Conservation (phyloP, 2,329 filamentous ascomycete genomes). For the Aplosporella prunicola region DNA sequence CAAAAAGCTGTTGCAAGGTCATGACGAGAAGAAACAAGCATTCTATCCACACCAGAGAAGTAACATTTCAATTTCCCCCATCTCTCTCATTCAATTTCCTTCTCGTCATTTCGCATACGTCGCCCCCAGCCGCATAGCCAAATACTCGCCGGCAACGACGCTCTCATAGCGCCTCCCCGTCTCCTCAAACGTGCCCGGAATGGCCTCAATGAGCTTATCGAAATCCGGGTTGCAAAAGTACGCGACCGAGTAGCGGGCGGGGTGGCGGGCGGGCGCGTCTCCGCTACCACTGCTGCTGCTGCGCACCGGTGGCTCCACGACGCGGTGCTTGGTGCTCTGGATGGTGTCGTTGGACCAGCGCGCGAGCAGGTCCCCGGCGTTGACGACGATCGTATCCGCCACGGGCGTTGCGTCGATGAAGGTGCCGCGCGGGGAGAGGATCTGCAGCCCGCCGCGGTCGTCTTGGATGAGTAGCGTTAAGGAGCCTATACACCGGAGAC, state of each 20-base stretch:
- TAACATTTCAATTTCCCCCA: too few species aligned
- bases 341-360: slow-evolving; percentile 89
- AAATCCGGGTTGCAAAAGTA: slow-evolving; percentile 90
- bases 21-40: too few species aligned
- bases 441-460: slow-evolving; percentile 19
- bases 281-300: too few species aligned
- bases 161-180: slow-evolving; percentile 54
- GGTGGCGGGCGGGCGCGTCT: slow-evolving; percentile 49
- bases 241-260: slow-evolving; percentile 72
- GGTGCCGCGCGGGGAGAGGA: slow-evolving; percentile 60
- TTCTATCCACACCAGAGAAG: too few species aligned
- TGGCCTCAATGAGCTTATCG: slow-evolving; percentile 63
- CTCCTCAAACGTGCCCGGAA: slow-evolving; percentile 68
- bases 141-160: slow-evolving; percentile 71
- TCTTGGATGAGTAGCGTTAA: slow-evolving; percentile 42
- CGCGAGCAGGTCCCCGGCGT: slow-evolving; percentile 77
- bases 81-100: neutral
- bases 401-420: slow-evolving; percentile 83
- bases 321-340: slow-evolving; percentile 80
- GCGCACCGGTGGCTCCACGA: slow-evolving; percentile 66
- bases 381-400: slow-evolving; percentile 71
- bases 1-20: too few species aligned
- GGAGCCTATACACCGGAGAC: too few species aligned
- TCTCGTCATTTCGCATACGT: slow-evolving; percentile 40
- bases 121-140: slow-evolving; percentile 65